These are phyloP conservation scores for Didymella arachidicola DNA, from an alignment of 2,329 filamentous ascomycete species.

Conservation along the genomic window DNA sequence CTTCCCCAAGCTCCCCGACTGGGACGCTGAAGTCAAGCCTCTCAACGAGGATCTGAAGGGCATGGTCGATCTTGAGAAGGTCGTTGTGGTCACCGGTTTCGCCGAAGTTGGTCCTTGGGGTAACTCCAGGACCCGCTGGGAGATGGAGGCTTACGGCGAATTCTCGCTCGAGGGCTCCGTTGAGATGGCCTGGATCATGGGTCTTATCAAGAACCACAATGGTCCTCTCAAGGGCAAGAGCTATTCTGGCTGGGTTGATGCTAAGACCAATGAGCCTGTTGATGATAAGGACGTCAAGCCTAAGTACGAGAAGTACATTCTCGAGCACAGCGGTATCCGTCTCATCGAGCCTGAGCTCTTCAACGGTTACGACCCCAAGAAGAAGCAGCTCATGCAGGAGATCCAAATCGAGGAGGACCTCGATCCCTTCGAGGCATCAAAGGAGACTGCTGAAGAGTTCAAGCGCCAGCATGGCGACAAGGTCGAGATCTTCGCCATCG, in stretches of 20 bases:
- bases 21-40: conserved; percentile 88
- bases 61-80: conserved; percentile 98
- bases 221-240: conserved; percentile 93
- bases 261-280: conserved; percentile 91
- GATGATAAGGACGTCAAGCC: conserved; percentile 97
- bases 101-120: conserved; percentile 97
- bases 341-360: conserved; percentile 98
- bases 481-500: conserved; percentile 95
- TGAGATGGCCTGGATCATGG: conserved; percentile 99
- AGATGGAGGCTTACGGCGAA: conserved; percentile 97
- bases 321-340: conserved; percentile 96
- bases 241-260: conserved; percentile 96
- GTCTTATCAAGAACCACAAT: conserved; percentile 98
- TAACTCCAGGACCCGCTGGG: conserved; percentile 97
- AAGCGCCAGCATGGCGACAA: conserved; percentile 96
- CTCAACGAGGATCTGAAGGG: conserved; percentile 89
- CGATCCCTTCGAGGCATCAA: conserved; percentile 95
- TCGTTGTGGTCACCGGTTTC: conserved; percentile 96
- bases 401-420: conserved; percentile 97
- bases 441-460: conserved; percentile 97
- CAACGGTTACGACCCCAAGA: conserved; percentile 94
- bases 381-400: conserved; percentile 98
- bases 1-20: conserved; percentile 89
- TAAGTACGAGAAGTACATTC: conserved; percentile 96
- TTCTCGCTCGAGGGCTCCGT: conserved; percentile 98